Evolutionary conservation across 176 grass and related monocot genomes (phyloP), one percentile per base, ranked within the genome.

Genomic region (Triticum dicoccoides): DNA sequence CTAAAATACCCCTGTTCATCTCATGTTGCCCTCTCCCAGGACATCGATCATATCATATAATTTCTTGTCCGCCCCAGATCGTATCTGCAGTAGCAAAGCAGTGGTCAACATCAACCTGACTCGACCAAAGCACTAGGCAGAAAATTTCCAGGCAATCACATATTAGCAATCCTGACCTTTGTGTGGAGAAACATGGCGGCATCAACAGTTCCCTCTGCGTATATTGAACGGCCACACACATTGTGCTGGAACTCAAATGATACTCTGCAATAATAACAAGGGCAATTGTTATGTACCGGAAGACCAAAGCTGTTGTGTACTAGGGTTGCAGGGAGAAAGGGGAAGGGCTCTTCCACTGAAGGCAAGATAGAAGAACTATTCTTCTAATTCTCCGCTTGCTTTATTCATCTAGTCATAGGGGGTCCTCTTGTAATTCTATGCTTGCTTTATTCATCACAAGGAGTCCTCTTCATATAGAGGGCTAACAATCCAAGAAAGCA

Each of bases 231-330:
- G 0, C 93, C 93, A 44, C 96, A 91, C 72, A 98, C 93, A 77
- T 98, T 98, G 82, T 98, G 96, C 82, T 96, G 93, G 62, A 98
- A 98, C 91, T 96, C 96, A 90, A 98, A 98, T 1, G 92, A 92
- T 66, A 96, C 96, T 38, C 96, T 98, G 87, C 33, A 59, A 78
- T 25, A 68, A 61, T 17, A 51, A n/a, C 13, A 54, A 6, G 51
- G 23, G 18, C 7, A 20, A 9, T 21, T 21, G 20, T 59, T 59
- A 59, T 21, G 7, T 59, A 59, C 56, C 5, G 7, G 7, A 59
- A 59, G 56, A 59, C 20, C 17, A 59, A 59, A 21, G 7, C 56
- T 21, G 56, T 1, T 59, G 56, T 59, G 56, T 59, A 3, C 18
- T 59, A 59, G 56, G 54, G 54, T 58, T 58, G 54, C 1, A 20